Evolutionary conservation across 805 yeast species (phyloP), one percentile per base, ranked within the genome.

Genomic region (Kuraishia molischiana): DNA sequence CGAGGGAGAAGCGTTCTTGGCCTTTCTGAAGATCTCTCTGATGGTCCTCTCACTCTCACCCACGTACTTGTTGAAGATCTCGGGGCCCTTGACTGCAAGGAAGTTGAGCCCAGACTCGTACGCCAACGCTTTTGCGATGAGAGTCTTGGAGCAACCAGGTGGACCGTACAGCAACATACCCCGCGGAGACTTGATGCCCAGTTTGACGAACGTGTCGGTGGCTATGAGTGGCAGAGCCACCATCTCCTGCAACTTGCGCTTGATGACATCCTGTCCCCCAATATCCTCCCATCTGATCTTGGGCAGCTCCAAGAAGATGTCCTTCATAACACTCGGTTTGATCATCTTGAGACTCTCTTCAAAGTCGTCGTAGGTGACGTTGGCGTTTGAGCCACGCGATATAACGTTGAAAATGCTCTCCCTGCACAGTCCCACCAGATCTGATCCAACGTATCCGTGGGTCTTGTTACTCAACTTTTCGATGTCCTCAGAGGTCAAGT

Each of bases 401-500:
- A 92, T 83, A 2, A 95, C 79, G 43, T 72, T 74, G 82, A 89
- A 75, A 0, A 86, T 95, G 5, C 94, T 74, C 52, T 92, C 98
- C 36, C 97, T 66, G 43, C 89, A 77, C 18, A 92, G 64, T 0
- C 97, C 95, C 3, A 83, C 76, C 35, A 92, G 59, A 61, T 92
- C 99, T 0, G 97, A 96, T 34, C 99, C 99, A 34, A 92, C 98
- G 52, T 85, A 92, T 4, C 98, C 98, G 58, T 92, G 98, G 0
- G 97, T 89, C 51, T 76, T 80, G 4, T 74, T 57, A 0, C 96
- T 85, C 31, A 89, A 60, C 2, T 48, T 49, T n/a, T 60, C 53
- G n/a, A 89, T 70, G 29, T 84, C 80, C 0, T 65, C 76, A 0
- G 54, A 61, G 0, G 66, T 52, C 29, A 90, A 55, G 0, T 59